Evolutionary conservation across 306 rosid genomes (phyloP), one percentile per base, ranked within the genome.

Genomic region (Ochetophila trinervis): DNA sequence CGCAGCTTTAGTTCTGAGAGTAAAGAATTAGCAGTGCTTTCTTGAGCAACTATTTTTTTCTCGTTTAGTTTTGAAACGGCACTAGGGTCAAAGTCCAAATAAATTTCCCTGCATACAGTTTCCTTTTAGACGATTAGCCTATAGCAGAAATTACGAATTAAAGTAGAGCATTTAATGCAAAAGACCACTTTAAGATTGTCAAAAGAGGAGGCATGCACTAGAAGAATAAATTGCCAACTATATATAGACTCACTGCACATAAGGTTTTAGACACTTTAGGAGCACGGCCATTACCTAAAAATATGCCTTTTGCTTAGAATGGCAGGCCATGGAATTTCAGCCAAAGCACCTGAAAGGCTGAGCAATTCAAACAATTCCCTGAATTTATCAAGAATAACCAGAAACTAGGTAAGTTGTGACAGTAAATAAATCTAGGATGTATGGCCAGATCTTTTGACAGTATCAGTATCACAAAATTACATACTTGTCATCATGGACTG

Each of bases 351-450:
- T 0, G 96, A 89, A 68, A 89, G 81, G 61, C 80, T 86, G 75
- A 89, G 88, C 74, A 89, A 87, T 79, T 89, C 96, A 80, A 89
- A 89, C 21, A 89, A 71, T 83, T 79, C 84, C 87, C 96, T 89
- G 81, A 67, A 78, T 13, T 72, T 73, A 67, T 70, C 47, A 67
- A 71, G 68, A 76, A 52, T 34, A 75, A 69, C 62, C 64, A 65
- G 61, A 79, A 65, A 70, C 65, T 40, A 61, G 37, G 24, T 37
- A 30, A 34, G 69, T 48, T 8, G 40, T 45, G 9, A 12, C 21
- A 60, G 12, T 61, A n/a, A 49, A 17, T 9, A 49, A 17, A 10
- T 44, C 23, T 63, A 64, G 58, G 16, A 18, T 8, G 5, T 20
- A 18, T 3, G 32, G 19, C 19, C 19, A 35, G 36, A 37, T 20